Conservation (phyloP, 225 moss, liverwort and hornwort genomes). For the Polytrichum formosum region DNA sequence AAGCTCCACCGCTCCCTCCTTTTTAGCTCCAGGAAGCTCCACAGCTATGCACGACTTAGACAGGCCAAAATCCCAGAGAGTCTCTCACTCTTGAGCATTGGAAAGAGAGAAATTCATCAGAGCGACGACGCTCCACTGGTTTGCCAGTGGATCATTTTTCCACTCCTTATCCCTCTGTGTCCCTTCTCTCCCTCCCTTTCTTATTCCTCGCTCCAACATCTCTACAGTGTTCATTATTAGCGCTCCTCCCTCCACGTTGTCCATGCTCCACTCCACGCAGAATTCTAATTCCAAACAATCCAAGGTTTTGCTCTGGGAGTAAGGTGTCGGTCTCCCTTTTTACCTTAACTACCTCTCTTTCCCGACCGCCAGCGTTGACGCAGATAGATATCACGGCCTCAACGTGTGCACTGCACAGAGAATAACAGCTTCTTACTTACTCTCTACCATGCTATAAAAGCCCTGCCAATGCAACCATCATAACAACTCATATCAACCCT, state of each 20-base stretch:
- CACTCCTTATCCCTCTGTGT: constrained; percentile 21
- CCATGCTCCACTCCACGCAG: constrained; percentile 63
- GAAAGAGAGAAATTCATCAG: constrained; percentile 36
- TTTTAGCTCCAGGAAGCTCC: constrained; percentile 87
- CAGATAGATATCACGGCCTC: constrained; percentile 33
- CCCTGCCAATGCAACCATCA: too few relatives aligned
- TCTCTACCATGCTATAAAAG: constrained; percentile 6
- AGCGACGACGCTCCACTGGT: constrained; percentile 27
- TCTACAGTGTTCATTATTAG: constrained; percentile 47
- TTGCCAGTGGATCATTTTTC: constrained; percentile 32
- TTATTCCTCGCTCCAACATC: constrained; percentile 25
- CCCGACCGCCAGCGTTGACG: constrained; percentile 45
- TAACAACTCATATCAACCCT: too few relatives aligned
- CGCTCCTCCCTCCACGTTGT: constrained; percentile 61
- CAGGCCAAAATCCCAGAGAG: constrained; percentile 75
- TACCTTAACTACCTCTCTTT: constrained; percentile 61
- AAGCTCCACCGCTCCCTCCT: constrained; percentile 98
- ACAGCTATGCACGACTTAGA: constrained; percentile 87
- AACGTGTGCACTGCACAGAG: constrained; percentile 48
- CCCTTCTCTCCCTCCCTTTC: constrained; percentile 15
- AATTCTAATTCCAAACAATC: constrained; percentile 62
- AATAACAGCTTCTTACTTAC: constrained; percentile 29
- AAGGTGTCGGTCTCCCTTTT: constrained; percentile 54
- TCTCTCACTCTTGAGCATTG: constrained; percentile 55
- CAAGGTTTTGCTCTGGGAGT: constrained; percentile 56